Evolutionary conservation across 2,329 filamentous ascomycete species (phyloP).

Genomic region (Teratosphaeriaceae sp.): DNA sequence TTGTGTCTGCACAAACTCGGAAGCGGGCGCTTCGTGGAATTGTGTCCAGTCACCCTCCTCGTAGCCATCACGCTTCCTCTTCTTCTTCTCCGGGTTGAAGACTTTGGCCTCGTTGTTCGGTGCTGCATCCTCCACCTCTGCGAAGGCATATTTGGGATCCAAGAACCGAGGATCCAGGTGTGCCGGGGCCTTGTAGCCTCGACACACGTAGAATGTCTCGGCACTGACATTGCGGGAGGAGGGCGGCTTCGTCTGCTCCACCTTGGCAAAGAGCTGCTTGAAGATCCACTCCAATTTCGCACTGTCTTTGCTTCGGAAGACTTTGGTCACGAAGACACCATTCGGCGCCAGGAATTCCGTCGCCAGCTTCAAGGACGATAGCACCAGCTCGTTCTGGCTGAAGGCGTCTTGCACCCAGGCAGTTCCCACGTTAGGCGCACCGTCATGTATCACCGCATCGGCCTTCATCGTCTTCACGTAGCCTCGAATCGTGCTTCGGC

Average conservation of each 20-base stretch:
- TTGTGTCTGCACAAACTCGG: conserved; percentile 86
- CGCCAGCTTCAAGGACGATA: conserved; percentile 87
- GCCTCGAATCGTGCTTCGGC: conserved; percentile 76
- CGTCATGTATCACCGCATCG: conserved; percentile 92
- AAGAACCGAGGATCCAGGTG: conserved; percentile 86
- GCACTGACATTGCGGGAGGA: conserved; percentile 94
- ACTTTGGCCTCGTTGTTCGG: conserved; percentile 98
- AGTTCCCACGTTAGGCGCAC: conserved; percentile 94
- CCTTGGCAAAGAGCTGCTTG: conserved; percentile 90
- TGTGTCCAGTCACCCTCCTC: conserved; percentile 93
- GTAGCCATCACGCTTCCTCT: conserved; percentile 94
- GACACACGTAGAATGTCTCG: conserved; percentile 97
- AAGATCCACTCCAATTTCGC: conserved; percentile 95
- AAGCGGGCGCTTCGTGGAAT: conserved; percentile 81
- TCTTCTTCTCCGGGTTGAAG: conserved; percentile 95
- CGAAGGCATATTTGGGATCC: conserved; percentile 83
- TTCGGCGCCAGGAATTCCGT: conserved; percentile 87
- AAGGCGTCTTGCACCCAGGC: conserved; percentile 98
- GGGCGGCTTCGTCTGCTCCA: conserved; percentile 95
- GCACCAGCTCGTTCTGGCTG: conserved; percentile 86
- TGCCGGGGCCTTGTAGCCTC: conserved; percentile 92
- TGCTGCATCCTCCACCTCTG: conserved; percentile 75
- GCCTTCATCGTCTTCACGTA: conserved; percentile 96
- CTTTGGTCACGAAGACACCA: conserved; percentile 93
- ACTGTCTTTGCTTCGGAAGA: conserved; percentile 96